Evolutionary conservation across 768 basidiomycete genomes (phyloP), one percentile per base, ranked within the genome.

Genomic region (Mycena haematopus): DNA sequence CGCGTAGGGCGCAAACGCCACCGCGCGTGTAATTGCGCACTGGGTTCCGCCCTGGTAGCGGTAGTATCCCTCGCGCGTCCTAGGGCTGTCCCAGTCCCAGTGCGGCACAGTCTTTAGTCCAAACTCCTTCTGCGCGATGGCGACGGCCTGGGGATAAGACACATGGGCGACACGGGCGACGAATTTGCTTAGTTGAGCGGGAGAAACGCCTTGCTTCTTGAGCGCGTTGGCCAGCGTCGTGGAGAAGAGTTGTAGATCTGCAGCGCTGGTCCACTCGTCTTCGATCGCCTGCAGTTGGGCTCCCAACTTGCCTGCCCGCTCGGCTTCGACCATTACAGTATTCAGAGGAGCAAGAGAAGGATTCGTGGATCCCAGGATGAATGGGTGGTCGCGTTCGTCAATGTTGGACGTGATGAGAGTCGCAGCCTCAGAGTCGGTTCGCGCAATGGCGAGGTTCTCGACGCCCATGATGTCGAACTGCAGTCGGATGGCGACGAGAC

Each of bases 381-480:
- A 99, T 31, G 93, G 78, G 67, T 99, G 97, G 79, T 99, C 97
- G n/a, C 97, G 89, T 68, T 89, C 87, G 75, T 99, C 97, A 63
- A 99, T 93, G 77, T 99, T 99, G 67, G 93, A 90, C 38, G 95
- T 92, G 79, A 99, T 92, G 71, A 99, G 86, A 2, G 97, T 98
- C 1, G 97, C 96, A 6, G 97, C 96, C 76, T 99, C 96, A 5
- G 96, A 96, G 74, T 99, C 96, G 3, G 97, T 99, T 58, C 97
- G 88, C 9, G 95, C 92, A 73, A 99, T 84, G 70, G 92, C 86
- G 68, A 99, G 85, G 77, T 97, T 98, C 71, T 93, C 91, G 50
- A 97, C 95, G 57, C 96, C 96, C 95, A 99, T 96, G 73, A 99
- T 92, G 74, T 99, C 97, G 73, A 90, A 98, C 78, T 99, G 97